These are phyloP conservation scores for Stemphylium vesicarium DNA, from an alignment of 2,329 filamentous ascomycete genomes.

Conservation along the genomic window DNA sequence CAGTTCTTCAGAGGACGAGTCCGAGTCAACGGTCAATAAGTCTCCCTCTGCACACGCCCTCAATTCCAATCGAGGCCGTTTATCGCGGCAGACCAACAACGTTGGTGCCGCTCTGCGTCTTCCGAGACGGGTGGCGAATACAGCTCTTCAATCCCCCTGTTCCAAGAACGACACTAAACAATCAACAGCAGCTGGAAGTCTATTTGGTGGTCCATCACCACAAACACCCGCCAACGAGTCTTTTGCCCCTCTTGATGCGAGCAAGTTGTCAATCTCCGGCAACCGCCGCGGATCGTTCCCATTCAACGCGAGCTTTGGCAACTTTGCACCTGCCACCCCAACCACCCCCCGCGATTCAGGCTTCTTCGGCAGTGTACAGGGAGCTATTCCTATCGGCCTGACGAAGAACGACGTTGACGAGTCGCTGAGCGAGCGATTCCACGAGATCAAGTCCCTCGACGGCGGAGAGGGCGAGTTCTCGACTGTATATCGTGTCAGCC, in stretches of 20 bases:
- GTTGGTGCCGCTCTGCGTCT: conserved; percentile 50
- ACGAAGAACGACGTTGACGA: conserved; percentile 77
- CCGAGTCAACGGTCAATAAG: conserved; percentile 40
- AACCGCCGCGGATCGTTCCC: conserved; percentile 49
- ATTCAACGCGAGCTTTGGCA: conserved; percentile 50
- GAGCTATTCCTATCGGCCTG: conserved; percentile 66
- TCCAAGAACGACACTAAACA: conserved; percentile 36
- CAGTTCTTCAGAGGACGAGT: conserved; percentile 41
- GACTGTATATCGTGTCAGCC: conserved; percentile 80
- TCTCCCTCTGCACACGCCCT: conserved; percentile 34
- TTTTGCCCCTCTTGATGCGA: conserved; percentile 78
- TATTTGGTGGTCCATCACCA: conserved; percentile 68
- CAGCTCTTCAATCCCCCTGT: conserved; percentile 7
- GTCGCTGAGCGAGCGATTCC: conserved; percentile 75
- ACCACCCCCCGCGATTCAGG: conserved; percentile 69
- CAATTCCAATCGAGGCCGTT: conserved; percentile 48
- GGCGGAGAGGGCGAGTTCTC: conserved; percentile 89
- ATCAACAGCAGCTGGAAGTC: conserved; percentile 60
- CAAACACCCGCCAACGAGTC: conserved; percentile 76
- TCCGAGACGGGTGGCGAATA: conserved; percentile 43
- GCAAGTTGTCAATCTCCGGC: conserved; percentile 79
- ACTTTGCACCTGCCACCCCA: conserved; percentile 79
- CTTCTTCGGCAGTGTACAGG: conserved; percentile 64
- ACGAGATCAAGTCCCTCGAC: conserved; percentile 73
- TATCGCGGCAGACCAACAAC: conserved; percentile 47